Evolutionary conservation across 1,284 basidiomycete genomes (phyloP).

Genomic region (Heterobasidion irregulare): DNA sequence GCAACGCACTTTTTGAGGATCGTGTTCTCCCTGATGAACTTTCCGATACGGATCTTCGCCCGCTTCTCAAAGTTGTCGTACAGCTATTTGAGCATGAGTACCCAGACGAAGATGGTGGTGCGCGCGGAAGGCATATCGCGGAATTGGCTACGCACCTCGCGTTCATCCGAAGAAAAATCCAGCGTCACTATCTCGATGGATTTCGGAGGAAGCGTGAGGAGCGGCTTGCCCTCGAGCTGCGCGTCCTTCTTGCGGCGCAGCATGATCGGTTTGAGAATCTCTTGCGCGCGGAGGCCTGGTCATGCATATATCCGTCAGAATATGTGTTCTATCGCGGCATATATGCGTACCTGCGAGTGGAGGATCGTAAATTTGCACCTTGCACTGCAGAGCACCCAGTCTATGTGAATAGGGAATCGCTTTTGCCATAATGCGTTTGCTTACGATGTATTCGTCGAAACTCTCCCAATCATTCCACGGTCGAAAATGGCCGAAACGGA

Average conservation of each 20-base stretch:
- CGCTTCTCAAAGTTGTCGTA: constrained; percentile 51
- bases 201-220: constrained; percentile 51
- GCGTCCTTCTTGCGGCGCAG: constrained; percentile 57
- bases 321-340: constrained; percentile 13
- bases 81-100: constrained; percentile 30
- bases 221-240: constrained; percentile 45
- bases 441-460: constrained; percentile 50
- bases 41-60: constrained; percentile 46
- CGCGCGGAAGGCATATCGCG: neutral
- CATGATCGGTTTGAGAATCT: constrained; percentile 49
- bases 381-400: constrained; percentile 28
- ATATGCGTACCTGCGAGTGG: constrained; percentile 40
- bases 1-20: constrained; percentile 52
- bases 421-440: constrained; percentile 9
- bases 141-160: constrained; percentile 33
- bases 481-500: constrained; percentile 57
- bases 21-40: constrained; percentile 47
- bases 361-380: constrained; percentile 43
- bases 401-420: neutral
- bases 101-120: neutral
- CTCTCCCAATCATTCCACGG: constrained; percentile 63
- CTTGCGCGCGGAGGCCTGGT: constrained; percentile 40
- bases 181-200: constrained; percentile 48
- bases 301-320: neutral
- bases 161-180: constrained; percentile 53